Percentiles rank a stretch among this genome's conserved stretches.
These are phyloP conservation scores for Incumbomyces delicatus DNA, from an alignment of 2,329 filamentous ascomycete genomes.

Conservation along the genomic window DNA sequence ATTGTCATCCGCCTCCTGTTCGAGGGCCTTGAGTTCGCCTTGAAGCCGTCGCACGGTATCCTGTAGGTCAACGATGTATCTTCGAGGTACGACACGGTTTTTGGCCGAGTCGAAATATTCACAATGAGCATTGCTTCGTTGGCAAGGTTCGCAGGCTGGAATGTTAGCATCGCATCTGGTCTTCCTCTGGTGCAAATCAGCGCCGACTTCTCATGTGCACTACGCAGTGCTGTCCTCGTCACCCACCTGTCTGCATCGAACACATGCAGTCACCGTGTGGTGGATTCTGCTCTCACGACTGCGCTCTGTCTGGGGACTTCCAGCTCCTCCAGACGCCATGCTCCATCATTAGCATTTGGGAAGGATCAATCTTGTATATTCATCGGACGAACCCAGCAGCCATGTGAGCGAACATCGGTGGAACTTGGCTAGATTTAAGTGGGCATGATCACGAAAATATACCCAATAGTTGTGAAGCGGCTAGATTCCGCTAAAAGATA, in stretches of 20 bases:
- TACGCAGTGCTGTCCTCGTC: not conserved
- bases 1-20: conserved; percentile 59
- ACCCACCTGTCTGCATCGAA: conserved; percentile 39
- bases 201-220: not conserved
- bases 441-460: too few relatives aligned
- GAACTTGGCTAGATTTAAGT: too few relatives aligned
- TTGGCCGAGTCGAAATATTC: conserved; percentile 92
- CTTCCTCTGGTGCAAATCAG: conserved; percentile 60
- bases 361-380: not conserved
- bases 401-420: too few relatives aligned
- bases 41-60: conserved; percentile 76
- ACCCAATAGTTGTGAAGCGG: too few relatives aligned
- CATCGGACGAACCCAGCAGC: too few relatives aligned
- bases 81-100: conserved; percentile 73
- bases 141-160: conserved; percentile 83
- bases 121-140: conserved; percentile 81
- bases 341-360: conserved; percentile 2
- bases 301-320: not conserved
- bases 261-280: conserved; percentile 41
- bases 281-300: conserved; percentile 14
- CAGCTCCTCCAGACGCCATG: not conserved
- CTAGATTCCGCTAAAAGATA: too few relatives aligned
- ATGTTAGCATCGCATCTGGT: conserved; percentile 90
- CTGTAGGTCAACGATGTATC: conserved; percentile 86
- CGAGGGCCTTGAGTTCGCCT: conserved; percentile 67